Base-by-base conservation (phyloP, 768 basidiomycete genomes). In the Clavulina sp. region DNA sequence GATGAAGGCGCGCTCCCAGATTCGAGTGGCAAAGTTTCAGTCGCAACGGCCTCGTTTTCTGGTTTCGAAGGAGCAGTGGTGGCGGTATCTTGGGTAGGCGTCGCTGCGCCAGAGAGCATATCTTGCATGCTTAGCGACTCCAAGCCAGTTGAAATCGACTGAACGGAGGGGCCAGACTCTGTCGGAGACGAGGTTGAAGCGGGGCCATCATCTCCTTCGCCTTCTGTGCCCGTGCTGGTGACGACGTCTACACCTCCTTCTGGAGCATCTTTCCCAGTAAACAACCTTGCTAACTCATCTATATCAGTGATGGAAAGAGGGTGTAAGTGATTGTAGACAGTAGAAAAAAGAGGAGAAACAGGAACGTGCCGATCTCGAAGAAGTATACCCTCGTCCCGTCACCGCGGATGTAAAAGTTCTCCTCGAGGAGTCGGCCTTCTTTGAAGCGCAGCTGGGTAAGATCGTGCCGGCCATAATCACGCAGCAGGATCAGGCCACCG, bases 371-470 rank as follows among this genome's bases (percentile, higher is more conserved):
- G 7, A 85, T 64, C 54, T 86, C 83, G 57, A 99, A 99, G 64
- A 97, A 99, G 65, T 96, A 97, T 0, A 99, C 95, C 34, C 95
- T 73, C 0, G 95, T 97, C 60, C 88, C 92, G 67, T 99, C 95
- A 0, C 95, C 95, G 33, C 95, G 76, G 49, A 95, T 83, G 60
- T 99, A 99, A 57, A 99, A 81, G 62, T 95, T 92, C 44, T 92
- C 88, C 40, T 88, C 84, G 7, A 97, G 74, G 51, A 97, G 73
- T 7, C 95, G 73, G 1, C 81, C 79, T 4, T 73, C 73, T 65
- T 88, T 95, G 71, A 99, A 95, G 6, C 95, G 74, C 41, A 99
- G 70, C 64, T 96, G 93, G 1, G 95, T 86, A 41, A 99, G 75
- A 62, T 99, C 93, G 61, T 96, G 74, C 24, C 93, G 77, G 2